phyloP scores from a whole-genome alignment of 2,329 filamentous ascomycete species.

The Cadophora luteo-olivacea region DNA sequence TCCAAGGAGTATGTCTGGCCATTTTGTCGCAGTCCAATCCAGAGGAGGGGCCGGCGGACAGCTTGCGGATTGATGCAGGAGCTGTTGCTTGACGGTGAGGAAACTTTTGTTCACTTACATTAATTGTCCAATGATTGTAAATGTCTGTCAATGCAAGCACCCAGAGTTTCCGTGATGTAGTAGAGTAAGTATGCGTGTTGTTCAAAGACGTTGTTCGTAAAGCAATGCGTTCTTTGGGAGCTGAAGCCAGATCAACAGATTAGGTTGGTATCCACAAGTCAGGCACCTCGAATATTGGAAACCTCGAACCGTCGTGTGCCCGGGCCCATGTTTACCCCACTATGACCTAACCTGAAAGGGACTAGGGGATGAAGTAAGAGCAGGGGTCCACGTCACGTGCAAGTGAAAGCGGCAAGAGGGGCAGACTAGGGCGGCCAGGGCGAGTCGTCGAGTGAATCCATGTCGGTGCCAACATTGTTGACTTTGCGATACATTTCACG shows the following conservation, averaged over 20 bases:
- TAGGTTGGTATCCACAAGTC: not conserved
- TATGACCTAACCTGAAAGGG: not conserved
- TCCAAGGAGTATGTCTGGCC: not conserved
- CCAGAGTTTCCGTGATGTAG: not conserved
- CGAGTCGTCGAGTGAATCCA: not conserved
- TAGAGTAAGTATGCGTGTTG: not conserved
- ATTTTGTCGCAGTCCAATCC: not conserved
- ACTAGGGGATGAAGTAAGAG: no score
- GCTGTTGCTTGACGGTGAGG: slow-evolving; percentile 24
- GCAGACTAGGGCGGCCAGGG: not conserved
- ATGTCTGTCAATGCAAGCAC: slow-evolving; percentile 2
- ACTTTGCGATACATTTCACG: not conserved
- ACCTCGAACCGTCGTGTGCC: slow-evolving; percentile 12
- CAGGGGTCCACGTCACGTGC: not conserved
- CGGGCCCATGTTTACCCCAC: slow-evolving; percentile 12
- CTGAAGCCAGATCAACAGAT: slow-evolving; percentile 19
- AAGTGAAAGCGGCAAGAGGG: not conserved
- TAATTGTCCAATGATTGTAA: slow-evolving; percentile 18
- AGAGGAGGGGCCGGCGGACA: not conserved
- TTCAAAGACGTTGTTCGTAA: not conserved
- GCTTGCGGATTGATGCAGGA: slow-evolving; percentile 24
- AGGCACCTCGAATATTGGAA: slow-evolving; percentile 1
- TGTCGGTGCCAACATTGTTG: not conserved
- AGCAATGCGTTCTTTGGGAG: slow-evolving; percentile 9
- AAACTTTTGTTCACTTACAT: slow-evolving; percentile 30